Conservation (phyloP, 495 filamentous ascomycete species). For the Penicillium cosmopolitanum region DNA sequence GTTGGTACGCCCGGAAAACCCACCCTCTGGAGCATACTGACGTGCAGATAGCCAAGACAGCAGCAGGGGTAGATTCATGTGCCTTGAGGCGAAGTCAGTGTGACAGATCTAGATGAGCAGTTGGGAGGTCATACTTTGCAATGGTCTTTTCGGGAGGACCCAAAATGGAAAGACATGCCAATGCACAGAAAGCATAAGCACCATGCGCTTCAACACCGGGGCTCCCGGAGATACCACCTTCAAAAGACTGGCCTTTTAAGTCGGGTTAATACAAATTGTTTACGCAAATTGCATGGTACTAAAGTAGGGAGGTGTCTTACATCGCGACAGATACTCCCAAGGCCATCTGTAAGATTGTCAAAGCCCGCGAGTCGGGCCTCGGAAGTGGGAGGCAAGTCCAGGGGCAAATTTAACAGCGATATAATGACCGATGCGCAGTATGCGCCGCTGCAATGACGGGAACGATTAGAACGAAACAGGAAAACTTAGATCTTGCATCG, state of each 20-base stretch:
- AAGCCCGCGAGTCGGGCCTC: conserved; percentile 50
- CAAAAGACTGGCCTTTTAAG: conserved; percentile 79
- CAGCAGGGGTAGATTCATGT: conserved; percentile 76
- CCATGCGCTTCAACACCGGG: conserved; percentile 91
- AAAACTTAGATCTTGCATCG: conserved; percentile 20
- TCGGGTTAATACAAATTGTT: neutral
- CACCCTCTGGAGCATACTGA: conserved; percentile 90
- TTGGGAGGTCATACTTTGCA: conserved; percentile 51
- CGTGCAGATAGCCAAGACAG: conserved; percentile 86
- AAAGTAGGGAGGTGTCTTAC: conserved; percentile 51
- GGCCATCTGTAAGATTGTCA: conserved; percentile 62
- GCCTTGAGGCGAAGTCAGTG: conserved; percentile 49
- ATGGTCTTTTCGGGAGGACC: conserved; percentile 75
- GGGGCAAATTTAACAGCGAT: conserved; percentile 78
- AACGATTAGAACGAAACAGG: conserved; percentile 7
- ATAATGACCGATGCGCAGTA: conserved; percentile 87
- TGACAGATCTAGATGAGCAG: neutral
- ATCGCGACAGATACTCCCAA: conserved; percentile 80
- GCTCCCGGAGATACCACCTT: conserved; percentile 85
- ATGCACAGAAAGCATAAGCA: conserved; percentile 92
- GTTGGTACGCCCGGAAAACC: conserved; percentile 91
- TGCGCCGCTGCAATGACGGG: conserved; percentile 63
- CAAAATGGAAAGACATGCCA: conserved; percentile 83
- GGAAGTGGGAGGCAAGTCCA: conserved; percentile 69
- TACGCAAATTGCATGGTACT: neutral